Base-by-base conservation (phyloP, 2,329 filamentous ascomycete genomes). In the Keithomyces neogunnii region DNA sequence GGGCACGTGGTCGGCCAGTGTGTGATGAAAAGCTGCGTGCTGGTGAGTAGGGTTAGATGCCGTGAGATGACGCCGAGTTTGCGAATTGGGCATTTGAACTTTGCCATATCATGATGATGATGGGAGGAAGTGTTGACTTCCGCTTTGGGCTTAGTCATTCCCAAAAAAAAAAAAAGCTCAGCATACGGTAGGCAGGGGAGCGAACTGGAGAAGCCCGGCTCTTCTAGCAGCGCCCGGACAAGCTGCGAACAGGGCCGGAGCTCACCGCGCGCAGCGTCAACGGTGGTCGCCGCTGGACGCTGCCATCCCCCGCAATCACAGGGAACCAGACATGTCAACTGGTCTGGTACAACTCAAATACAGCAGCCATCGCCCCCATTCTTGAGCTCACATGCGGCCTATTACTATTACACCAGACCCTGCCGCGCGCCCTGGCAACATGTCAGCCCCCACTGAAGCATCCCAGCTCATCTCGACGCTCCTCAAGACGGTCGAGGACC, bases 401-500 rank as follows among this genome's bases (percentile, higher is more conserved):
- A 32, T 26, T n/a, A 7, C 36, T 13, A 39, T 19, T 19, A 19
- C 19, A 19, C 19, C 19, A 19, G 19, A 19, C 19, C 19, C 19
- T 19, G 19, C 19, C 19, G 19, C 19, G 36, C 36, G 8, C 9
- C 31, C 32, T 26, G 13, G 5, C 45, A 48, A 28, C 5, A 48
- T 45, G 35, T 39, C 46, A 5, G 11, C 36, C 46, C 30, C 35
- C 2, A 9, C 46, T 19, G 35, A 40, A 4, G 35, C 46, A 10
- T 30, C 45, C 6, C 54, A 59, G 5, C 52, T 76, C 6, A 62
- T 77, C 10, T 57, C 62, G 4, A 61, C 67, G 4, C 63, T 78
- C 28, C 70, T 78, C 38, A 53, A 57, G 31, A 64, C 68, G 1
- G 70, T 74, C 13, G 75, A 79, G 58, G 43, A 67, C 2, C 58